phyloP scores from a whole-genome alignment of 129 eudicot genomes.

The Pittosporum tobira region DNA sequence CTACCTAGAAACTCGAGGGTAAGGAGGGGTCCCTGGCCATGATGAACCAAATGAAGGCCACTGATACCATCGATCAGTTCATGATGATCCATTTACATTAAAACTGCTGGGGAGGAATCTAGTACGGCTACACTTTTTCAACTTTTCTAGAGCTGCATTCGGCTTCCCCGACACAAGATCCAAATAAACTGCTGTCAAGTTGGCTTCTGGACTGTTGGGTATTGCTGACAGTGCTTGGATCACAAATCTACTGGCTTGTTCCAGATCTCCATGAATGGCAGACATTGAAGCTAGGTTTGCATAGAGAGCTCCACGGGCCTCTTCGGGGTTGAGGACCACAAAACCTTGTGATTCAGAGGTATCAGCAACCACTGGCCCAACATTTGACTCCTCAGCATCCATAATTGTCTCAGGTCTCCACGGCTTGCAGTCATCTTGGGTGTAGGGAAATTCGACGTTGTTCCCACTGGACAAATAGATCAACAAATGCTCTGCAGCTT shows the following conservation, averaged over 20 bases:
- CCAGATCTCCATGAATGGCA: conserved; percentile 67
- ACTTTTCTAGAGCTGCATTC: conserved; percentile 52
- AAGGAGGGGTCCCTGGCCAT: conserved; percentile 10
- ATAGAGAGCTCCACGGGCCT: conserved; percentile 63
- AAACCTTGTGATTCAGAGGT: conserved; percentile 25
- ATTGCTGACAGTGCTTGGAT: conserved; percentile 36
- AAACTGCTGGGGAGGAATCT: conserved; percentile 45
- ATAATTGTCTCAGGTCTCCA: conserved; percentile 42
- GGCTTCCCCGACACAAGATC: conserved; percentile 58
- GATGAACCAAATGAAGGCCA: conserved; percentile 12
- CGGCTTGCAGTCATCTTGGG: conserved; percentile 53
- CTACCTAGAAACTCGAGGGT: conserved; percentile 43
- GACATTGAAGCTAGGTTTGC: conserved; percentile 62
- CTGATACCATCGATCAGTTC: conserved; percentile 16
- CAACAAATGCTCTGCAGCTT: conserved; percentile 77
- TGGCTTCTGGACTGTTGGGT: conserved; percentile 54
- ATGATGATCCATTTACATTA: conserved; percentile 25
- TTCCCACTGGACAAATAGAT: conserved; percentile 41
- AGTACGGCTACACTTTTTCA: conserved; percentile 52
- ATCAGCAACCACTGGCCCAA: conserved; percentile 15
- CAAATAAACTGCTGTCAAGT: conserved; percentile 62
- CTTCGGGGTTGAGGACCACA: conserved; percentile 48
- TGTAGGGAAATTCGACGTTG: conserved; percentile 52
- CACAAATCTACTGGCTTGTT: conserved; percentile 54
- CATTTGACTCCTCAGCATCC: conserved; percentile 49